Evolutionary conservation across 805 yeast genomes (phyloP), one percentile per base, ranked within the genome.

Genomic region (Pichia occidentalis): DNA sequence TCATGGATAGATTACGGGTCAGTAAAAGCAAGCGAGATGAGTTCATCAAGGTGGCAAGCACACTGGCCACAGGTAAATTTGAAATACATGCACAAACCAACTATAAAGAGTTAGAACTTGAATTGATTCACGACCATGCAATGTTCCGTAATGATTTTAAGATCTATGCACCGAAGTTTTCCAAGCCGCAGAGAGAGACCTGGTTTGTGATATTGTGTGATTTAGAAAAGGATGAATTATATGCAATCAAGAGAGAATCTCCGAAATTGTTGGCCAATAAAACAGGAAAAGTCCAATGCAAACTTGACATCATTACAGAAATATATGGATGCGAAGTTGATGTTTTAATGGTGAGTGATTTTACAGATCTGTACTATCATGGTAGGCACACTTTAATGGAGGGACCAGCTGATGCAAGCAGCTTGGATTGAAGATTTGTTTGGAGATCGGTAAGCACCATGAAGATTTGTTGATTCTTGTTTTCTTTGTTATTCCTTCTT

Each of bases 121-220:
- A 57, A 16, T 60, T 85, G 25, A 57, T 54, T 7, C 94, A 83
- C 53, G 61, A 64, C n/a, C 76, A 73, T 37, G 49, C 44, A 18
- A 68, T 76, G 4, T 53, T 63, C 38, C 73, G 71, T 45, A 62
- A 65, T 3, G 87, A 80, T 31, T 83, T 77, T 64, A 74, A 73
- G 46, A 73, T 85, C 36, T 76, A 79, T 51, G 68, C 88, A 40
- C 90, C 94, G 3, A 75, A 73, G 49, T 92, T 85, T 63, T 95
- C 95, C 31, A 90, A 92, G 59, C 67, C 78, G 2, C 98, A 92
- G 60, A 80, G 86, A 52, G 97, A 92, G 56, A 77, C 94, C 0
- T 92, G 98, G 97, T 85, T 90, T 57, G 71, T 79, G 8, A 72
- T 90, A 33, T 48, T 79, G 8, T 63, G 73, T 43, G 75, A 77